A percentile compares a stretch with the other conserved stretches of the same genome.
These are phyloP conservation scores for Xylaria longipes DNA, from an alignment of 495 filamentous ascomycete genomes.

Conservation along the genomic window DNA sequence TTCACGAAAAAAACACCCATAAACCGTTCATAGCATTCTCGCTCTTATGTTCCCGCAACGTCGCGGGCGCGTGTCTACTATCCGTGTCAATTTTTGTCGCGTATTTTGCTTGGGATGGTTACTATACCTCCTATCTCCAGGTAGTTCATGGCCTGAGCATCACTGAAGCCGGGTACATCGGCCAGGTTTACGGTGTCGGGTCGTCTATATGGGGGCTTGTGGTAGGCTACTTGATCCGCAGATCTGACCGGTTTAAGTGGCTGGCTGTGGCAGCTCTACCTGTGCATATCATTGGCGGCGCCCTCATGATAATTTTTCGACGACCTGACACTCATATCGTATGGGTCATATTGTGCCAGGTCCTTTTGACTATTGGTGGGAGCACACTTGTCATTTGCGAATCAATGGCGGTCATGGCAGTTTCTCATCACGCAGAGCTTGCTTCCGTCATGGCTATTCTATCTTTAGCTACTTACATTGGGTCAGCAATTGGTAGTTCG, in stretches of 20 bases:
- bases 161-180: slow-evolving; percentile 66
- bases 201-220: slow-evolving; percentile 67
- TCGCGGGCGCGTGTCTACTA: slow-evolving; percentile 66
- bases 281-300: slow-evolving; percentile 70
- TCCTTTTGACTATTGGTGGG: slow-evolving; percentile 70
- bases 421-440: slow-evolving; percentile 59
- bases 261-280: slow-evolving; percentile 68
- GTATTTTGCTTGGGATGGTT: slow-evolving; percentile 72
- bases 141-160: slow-evolving; percentile 70
- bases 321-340: slow-evolving; percentile 58
- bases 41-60: slow-evolving; percentile 67
- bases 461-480: slow-evolving; percentile 56
- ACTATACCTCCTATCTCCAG: slow-evolving; percentile 72
- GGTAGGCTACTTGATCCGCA: slow-evolving; percentile 63
- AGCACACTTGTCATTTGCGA: slow-evolving; percentile 63
- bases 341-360: slow-evolving; percentile 70
- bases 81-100: slow-evolving; percentile 63
- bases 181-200: slow-evolving; percentile 72
- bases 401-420: slow-evolving; percentile 62
- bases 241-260: slow-evolving; percentile 64
- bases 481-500: slow-evolving; percentile 58
- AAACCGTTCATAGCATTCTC: slow-evolving; percentile 67
- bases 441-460: slow-evolving; percentile 61
- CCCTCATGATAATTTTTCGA: slow-evolving; percentile 79
- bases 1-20: slow-evolving; percentile 63